Evolutionary conservation across 2,329 filamentous ascomycete genomes (phyloP).

Genomic region (Leptoxyphium fumago): DNA sequence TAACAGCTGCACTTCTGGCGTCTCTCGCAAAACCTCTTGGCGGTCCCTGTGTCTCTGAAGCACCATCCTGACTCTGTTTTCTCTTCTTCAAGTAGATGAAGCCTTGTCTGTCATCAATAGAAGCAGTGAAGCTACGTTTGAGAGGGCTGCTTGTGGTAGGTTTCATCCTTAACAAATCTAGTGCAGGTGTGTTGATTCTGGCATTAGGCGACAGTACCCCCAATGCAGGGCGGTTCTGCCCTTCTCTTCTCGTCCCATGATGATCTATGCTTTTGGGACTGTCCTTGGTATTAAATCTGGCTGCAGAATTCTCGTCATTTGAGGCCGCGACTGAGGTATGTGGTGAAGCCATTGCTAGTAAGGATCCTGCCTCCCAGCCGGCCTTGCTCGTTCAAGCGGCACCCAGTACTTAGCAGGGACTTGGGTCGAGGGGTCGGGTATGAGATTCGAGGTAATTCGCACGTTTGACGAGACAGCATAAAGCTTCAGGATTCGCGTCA

Average conservation of each 20-base stretch:
- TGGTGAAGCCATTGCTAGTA: background rate
- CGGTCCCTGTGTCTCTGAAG: too few species aligned
- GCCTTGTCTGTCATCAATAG: conserved; percentile 16
- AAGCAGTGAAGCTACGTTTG: conserved; percentile 19
- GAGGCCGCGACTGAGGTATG: background rate
- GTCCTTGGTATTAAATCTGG: background rate
- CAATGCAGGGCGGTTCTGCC: conserved; percentile 3
- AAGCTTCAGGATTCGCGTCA: too few species aligned
- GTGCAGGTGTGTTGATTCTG: conserved; percentile 6
- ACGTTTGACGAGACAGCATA: too few species aligned
- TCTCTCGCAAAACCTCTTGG: too few species aligned
- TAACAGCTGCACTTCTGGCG: too few species aligned
- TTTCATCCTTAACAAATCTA: conserved; percentile 7
- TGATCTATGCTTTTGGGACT: background rate
- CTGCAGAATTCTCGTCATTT: background rate
- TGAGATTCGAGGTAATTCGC: too few species aligned
- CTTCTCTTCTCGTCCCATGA: background rate
- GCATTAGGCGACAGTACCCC: conserved; percentile 20
- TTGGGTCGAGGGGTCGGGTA: too few species aligned
- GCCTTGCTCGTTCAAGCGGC: too few species aligned
- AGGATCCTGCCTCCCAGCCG: background rate
- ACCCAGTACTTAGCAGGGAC: too few species aligned
- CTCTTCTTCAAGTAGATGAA: conserved; percentile 22
- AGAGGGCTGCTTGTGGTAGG: conserved; percentile 15
- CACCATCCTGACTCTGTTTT: conserved; percentile 2